Conservation (phyloP, 108 stramenopile species). For the Cylindrotheca closterium region DNA sequence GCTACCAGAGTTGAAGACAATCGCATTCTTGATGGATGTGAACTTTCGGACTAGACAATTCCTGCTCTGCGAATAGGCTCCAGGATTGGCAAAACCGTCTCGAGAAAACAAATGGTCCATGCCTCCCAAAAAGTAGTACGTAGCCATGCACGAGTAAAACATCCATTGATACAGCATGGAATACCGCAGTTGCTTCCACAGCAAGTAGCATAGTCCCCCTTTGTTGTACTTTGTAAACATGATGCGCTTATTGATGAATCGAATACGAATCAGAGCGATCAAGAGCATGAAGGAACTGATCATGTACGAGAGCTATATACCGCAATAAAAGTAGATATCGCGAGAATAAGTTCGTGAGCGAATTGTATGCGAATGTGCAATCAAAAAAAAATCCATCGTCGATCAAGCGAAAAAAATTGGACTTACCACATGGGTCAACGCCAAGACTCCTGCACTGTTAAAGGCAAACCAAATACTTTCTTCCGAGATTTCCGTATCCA, state of each 20-base stretch:
- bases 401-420: neutral
- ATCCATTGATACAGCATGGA: conserved; percentile 46
- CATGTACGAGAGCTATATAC: conserved; percentile 33
- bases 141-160: conserved; percentile 49
- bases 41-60: conserved; percentile 37
- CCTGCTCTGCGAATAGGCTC: conserved; percentile 45
- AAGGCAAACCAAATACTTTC: conserved; percentile 27
- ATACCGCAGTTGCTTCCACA: conserved; percentile 35
- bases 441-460: conserved; percentile 43
- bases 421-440: conserved; percentile 26
- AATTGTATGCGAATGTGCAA: neutral
- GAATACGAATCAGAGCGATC: conserved; percentile 46
- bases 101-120: conserved; percentile 55
- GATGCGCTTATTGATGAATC: conserved; percentile 43
- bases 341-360: too few relatives aligned
- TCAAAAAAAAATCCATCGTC: neutral
- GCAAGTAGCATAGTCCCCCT: conserved; percentile 19
- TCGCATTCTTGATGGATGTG: conserved; percentile 32
- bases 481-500: conserved; percentile 20
- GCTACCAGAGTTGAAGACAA: conserved; percentile 41
- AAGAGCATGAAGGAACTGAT: conserved; percentile 44
- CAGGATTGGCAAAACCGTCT: conserved; percentile 15
- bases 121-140: conserved; percentile 48
- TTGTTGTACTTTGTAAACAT: conserved; percentile 50
- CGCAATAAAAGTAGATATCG: conserved; percentile 25